Base-by-base conservation (phyloP, 768 basidiomycete species). In the Phaeotremella fagi region DNA sequence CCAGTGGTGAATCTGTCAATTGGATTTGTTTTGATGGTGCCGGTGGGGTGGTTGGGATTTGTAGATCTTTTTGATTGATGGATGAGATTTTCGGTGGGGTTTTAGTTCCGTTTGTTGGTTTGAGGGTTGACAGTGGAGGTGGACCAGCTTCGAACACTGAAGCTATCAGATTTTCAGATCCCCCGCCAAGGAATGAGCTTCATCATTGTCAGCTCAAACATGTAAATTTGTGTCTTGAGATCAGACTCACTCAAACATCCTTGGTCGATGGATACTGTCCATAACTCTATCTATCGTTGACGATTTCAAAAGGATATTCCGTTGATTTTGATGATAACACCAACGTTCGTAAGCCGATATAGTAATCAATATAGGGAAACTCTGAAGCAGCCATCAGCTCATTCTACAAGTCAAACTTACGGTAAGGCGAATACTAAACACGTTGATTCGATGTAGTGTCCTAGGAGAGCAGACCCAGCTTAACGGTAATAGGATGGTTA, bases 391-490 rank as follows among this genome's bases (percentile, higher is more conserved):
- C 20, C 23, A 3, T 44, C 28, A 18, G 31, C 31, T 45, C 18
- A 37, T 2, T 27, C 22, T 29, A 31, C 5, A 22, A 24, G 29
- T 23, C 26, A 51, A 23, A 72, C 80, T 46, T 49, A 83, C 86
- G 16, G 90, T 92, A 15, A 86, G 52, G 56, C 83, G 86, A 73
- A 95, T 90, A 46, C 90, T 78, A 70, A 90, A 84, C 2, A 92
- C 90, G 60, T 94, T 94, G 29, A 81, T 76, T 1, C 84, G 80
- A 65, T 95, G 91, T n/a, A 94, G 75, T 9, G 82, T 79, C 31
- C 88, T 81, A 2, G 90, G 88, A 2, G 84, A 80, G 15, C 90
- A 75, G 35, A 88, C 64, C 73, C 80, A 91, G 59, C 84, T 85
- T 23, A 85, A 79, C 12, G 90, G 88, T 69, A 87, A 85, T 45